Base-by-base conservation (phyloP, 805 yeast species). In the Huiozyma naganishii region DNA sequence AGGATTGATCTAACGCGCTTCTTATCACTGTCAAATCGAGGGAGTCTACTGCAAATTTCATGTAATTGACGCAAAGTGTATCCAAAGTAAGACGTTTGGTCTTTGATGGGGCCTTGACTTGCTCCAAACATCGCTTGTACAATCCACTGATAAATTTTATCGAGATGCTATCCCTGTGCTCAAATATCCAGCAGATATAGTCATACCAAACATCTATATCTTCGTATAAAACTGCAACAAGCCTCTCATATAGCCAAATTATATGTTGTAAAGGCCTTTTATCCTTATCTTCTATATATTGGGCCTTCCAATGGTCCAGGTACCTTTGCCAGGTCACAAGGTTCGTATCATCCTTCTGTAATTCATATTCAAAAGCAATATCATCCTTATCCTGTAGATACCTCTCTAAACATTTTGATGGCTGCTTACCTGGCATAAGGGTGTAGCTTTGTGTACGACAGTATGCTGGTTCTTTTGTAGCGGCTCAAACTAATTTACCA, bases 51-150 rank as follows among this genome's bases (percentile, higher is more conserved):
- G 77, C 76, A 59, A 70, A 76, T 17, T 63, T 51, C 37, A 81
- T 62, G 45, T 76, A 83, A 47, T 71, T 54, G 1, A 69, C 62
- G 74, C 92, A 74, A 30, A 82, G 70, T 29, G 65, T 49, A 4
- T 70, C 70, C 57, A 80, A 47, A 12, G 43, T 13, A 10, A n/a
- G 2, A 30, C n/a, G 11, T 5, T 30, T 30, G 11, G 33, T 30
- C 33, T 8, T 30, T 30, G 9, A 9, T 9, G 9, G 33, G 13
- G 13, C 27, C 7, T 27, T 27, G 4, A 36, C 27, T 7, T 36
- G 28, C 23, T 60, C 54, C 45, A 80, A 51, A 17, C 80, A 67
- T 27, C 66, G 53, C 38, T 39, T 33, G 11, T 38, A 40, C 27
- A 39, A 34, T 27, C 29, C 35, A 9, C 36, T 29, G 11, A 39